A percentile compares a stretch with the other conserved stretches of the same genome.
phyloP scores from a whole-genome alignment of 345 rosid species.

The Populus pruinosa region DNA sequence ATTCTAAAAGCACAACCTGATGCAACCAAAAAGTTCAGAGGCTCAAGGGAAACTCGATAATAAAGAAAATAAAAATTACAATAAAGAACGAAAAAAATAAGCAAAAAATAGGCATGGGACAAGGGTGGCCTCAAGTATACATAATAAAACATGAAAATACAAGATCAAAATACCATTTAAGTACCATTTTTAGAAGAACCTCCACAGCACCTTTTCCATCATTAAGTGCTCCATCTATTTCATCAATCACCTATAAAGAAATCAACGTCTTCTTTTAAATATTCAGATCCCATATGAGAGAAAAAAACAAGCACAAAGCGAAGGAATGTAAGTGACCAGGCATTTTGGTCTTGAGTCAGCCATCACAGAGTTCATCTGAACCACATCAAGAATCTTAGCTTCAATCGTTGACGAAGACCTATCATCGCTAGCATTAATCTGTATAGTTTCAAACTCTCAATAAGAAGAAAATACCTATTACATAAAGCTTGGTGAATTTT shows the following conservation, averaged over 20 bases:
- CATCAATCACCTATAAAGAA: slow-evolving; percentile 81
- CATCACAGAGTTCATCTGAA: slow-evolving; percentile 95
- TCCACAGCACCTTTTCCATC: slow-evolving; percentile 99
- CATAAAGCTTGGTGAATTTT: neutral
- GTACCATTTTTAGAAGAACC: slow-evolving; percentile 87
- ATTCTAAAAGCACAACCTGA: neutral
- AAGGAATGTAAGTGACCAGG: slow-evolving; percentile 49
- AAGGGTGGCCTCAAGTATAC: neutral
- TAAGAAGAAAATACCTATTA: neutral
- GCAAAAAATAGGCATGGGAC: slow-evolving; percentile 1
- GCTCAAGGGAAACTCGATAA: neutral
- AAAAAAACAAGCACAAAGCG: slow-evolving; percentile 4
- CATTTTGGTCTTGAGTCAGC: slow-evolving; percentile 90
- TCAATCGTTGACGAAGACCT: slow-evolving; percentile 79
- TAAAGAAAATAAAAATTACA: neutral
- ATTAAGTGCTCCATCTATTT: slow-evolving; percentile 97
- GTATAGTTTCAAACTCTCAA: slow-evolving; percentile 20
- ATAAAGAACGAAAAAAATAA: neutral
- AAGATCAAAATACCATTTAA: slow-evolving; percentile 13
- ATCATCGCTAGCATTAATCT: slow-evolving; percentile 98
- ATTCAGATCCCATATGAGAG: neutral
- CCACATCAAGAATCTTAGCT: slow-evolving; percentile 89
- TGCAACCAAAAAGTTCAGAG: neutral
- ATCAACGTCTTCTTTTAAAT: slow-evolving; percentile 7
- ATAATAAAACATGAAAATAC: slow-evolving; percentile 6